Conservation (phyloP, 225 moss, liverwort and hornwort genomes). For the Asterella californica region DNA sequence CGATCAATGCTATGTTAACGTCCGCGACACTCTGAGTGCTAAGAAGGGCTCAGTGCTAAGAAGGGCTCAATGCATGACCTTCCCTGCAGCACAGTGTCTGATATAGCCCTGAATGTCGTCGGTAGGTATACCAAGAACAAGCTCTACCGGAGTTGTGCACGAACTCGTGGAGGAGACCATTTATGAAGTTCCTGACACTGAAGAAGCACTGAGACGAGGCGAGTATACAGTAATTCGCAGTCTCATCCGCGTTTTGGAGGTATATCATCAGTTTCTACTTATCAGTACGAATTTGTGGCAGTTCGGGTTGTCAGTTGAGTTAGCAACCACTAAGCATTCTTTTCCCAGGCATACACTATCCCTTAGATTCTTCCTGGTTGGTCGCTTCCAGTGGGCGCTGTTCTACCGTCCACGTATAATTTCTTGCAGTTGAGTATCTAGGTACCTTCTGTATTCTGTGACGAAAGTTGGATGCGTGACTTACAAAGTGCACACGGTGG, state of each 20-base stretch:
- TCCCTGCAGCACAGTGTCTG: not conserved
- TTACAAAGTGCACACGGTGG: too few relatives aligned
- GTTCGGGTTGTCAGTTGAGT: not conserved
- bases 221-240: slow-evolving; percentile 98
- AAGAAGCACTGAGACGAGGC: slow-evolving; percentile 93
- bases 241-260: slow-evolving; percentile 95
- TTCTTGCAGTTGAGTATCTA: too few relatives aligned
- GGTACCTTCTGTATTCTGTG: too few relatives aligned
- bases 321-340: not conserved
- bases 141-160: slow-evolving; percentile 93
- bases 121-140: slow-evolving; percentile 86
- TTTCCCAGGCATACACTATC: not conserved
- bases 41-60: not conserved
- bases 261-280: slow-evolving; percentile 24
- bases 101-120: not conserved
- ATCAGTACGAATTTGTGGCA: not conserved
- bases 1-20: not conserved
- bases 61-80: too few relatives aligned
- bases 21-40: not conserved
- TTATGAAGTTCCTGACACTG: slow-evolving; percentile 73
- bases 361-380: not conserved
- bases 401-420: too few relatives aligned
- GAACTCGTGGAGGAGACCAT: slow-evolving; percentile 72
- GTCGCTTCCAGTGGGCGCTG: too few relatives aligned
- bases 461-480: too few relatives aligned